Percentiles rank a stretch among this genome's conserved stretches.
Evolutionary conservation across 352 stramenopile genomes (phyloP).

Genomic region (Elongisporangium anandrum): DNA sequence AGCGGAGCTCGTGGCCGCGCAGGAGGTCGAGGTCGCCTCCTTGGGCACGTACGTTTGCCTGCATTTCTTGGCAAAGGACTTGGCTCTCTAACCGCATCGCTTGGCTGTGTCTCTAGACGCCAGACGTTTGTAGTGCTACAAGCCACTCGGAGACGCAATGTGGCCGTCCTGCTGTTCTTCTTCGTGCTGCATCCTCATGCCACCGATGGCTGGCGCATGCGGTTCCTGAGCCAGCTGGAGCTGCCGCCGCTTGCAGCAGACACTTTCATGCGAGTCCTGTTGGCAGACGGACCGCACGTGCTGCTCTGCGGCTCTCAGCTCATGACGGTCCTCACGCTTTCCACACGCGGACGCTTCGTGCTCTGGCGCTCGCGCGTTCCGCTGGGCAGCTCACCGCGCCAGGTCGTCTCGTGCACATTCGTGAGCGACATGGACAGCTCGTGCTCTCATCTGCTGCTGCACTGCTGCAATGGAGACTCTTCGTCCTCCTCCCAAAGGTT

Average conservation of each 20-base stretch:
- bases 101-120: slow-evolving; percentile 12
- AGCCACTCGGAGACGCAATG: neutral
- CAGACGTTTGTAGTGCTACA: slow-evolving; percentile 21
- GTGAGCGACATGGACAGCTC: slow-evolving; percentile 15
- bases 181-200: slow-evolving; percentile 10
- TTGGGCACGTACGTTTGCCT: slow-evolving; percentile 31
- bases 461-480: slow-evolving; percentile 3
- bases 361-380: slow-evolving; percentile 12
- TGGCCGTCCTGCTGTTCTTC: slow-evolving; percentile 12
- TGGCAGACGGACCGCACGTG: slow-evolving; percentile 30
- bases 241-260: slow-evolving; percentile 3
- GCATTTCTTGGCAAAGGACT: neutral
- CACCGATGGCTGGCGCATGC: slow-evolving; percentile 2
- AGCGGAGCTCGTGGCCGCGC: slow-evolving; percentile 28
- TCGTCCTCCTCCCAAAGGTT: slow-evolving; percentile 5
- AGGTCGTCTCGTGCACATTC: slow-evolving; percentile 22
- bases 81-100: neutral
- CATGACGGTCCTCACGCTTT: slow-evolving; percentile 18
- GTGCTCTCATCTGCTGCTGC: slow-evolving; percentile 22
- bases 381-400: neutral
- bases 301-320: slow-evolving; percentile 18
- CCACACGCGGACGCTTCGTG: slow-evolving; percentile 17
- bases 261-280: slow-evolving; percentile 16
- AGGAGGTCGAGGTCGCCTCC: slow-evolving; percentile 28
- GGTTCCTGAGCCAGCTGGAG: slow-evolving; percentile 20